These are phyloP conservation scores for Cladorrhinum samala DNA, from an alignment of 495 filamentous ascomycete species.

Conservation along the genomic window DNA sequence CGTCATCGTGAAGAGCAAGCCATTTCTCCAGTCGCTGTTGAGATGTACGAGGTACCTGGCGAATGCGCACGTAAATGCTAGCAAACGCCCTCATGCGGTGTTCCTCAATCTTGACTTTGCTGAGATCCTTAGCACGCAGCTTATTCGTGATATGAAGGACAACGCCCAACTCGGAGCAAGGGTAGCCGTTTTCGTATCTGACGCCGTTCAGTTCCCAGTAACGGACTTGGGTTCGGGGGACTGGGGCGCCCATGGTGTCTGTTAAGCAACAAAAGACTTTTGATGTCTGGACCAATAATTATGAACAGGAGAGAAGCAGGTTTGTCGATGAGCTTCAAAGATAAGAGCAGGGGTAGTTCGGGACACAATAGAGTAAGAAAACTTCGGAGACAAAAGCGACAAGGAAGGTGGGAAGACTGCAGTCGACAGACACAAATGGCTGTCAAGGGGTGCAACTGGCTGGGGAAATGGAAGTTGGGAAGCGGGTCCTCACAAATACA, in stretches of 20 bases:
- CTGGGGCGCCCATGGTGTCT: neutral
- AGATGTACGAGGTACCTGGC: constrained; percentile 6
- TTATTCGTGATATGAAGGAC: neutral
- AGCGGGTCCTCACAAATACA: too few relatives aligned
- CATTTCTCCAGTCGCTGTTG: constrained; percentile 5
- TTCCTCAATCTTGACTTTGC: neutral
- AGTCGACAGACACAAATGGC: too few relatives aligned
- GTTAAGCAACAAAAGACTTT: too few relatives aligned
- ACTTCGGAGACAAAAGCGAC: too few relatives aligned
- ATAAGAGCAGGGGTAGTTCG: too few relatives aligned
- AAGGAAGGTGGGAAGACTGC: too few relatives aligned
- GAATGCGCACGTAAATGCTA: constrained; percentile 8
- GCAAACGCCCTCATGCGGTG: constrained; percentile 4
- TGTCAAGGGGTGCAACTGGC: too few relatives aligned
- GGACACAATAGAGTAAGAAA: too few relatives aligned
- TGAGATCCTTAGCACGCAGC: neutral
- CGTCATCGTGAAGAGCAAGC: neutral
- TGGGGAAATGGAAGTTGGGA: too few relatives aligned
- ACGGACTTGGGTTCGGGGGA: neutral
- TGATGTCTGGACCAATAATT: too few relatives aligned
- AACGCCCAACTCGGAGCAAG: constrained; percentile 1
- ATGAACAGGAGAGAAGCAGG: too few relatives aligned
- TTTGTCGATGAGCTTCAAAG: too few relatives aligned
- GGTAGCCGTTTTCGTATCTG: neutral
- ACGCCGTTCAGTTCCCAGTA: neutral